These are phyloP conservation scores for Austroboletus rostrupii DNA, from an alignment of 1,284 basidiomycete genomes.

Conservation along the genomic window DNA sequence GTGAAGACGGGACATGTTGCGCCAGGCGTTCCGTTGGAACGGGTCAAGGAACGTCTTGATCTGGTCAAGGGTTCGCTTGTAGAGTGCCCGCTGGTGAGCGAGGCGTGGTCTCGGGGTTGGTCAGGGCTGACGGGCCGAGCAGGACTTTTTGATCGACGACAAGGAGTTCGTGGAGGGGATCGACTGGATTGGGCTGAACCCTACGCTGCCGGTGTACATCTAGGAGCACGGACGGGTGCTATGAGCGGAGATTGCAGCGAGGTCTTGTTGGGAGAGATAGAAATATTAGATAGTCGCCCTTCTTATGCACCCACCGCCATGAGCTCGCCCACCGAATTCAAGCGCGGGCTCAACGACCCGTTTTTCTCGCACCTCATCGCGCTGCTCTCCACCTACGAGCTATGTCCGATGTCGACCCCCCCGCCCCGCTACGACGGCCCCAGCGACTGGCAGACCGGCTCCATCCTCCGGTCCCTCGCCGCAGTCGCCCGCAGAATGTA, in stretches of 20 bases:
- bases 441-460: constrained; percentile 60
- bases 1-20: constrained; percentile 81
- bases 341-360: constrained; percentile 26
- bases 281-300: not conserved
- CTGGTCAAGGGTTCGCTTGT: constrained; percentile 73
- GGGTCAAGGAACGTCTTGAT: constrained; percentile 71
- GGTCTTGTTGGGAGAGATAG: no score
- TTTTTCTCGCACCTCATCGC: constrained; percentile 51
- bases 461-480: constrained; percentile 54
- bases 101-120: constrained; percentile 2
- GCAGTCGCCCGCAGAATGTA: constrained; percentile 57
- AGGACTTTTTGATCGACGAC: constrained; percentile 83
- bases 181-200: constrained; percentile 73
- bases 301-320: constrained; percentile 10
- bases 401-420: constrained; percentile 46
- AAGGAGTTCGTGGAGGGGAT: constrained; percentile 65
- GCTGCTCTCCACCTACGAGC: constrained; percentile 50
- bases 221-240: constrained; percentile 26
- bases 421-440: constrained; percentile 62
- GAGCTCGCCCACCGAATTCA: constrained; percentile 24
- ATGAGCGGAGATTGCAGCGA: no score
- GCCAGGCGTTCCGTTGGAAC: constrained; percentile 55
- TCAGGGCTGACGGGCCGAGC: constrained; percentile 11
- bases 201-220: constrained; percentile 74
- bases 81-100: constrained; percentile 64